Percentiles rank a stretch among this genome's conserved stretches.
Evolutionary conservation across 371 early-diverging fungal species (phyloP).

Genomic region (Mucor plumbeus): DNA sequence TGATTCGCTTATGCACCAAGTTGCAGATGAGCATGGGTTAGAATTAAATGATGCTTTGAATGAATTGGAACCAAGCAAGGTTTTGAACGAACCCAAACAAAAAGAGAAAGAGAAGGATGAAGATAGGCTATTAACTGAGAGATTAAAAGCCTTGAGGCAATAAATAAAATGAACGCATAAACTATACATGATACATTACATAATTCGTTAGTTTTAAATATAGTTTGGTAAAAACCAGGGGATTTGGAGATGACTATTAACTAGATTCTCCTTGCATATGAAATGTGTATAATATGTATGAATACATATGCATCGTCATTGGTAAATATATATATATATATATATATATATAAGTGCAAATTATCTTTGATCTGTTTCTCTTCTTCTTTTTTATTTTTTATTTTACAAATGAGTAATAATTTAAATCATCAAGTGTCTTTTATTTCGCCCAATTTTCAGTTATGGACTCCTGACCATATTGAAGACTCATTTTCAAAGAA

Average conservation of each 20-base stretch:
- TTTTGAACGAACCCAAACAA: slow-evolving; percentile 26
- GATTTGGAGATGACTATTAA: background rate
- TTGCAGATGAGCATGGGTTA: slow-evolving; percentile 93
- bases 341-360: background rate
- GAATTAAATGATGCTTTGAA: slow-evolving; percentile 74
- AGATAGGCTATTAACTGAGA: slow-evolving; percentile 37
- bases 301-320: background rate
- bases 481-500: background rate
- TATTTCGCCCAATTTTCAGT: background rate
- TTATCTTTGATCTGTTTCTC: background rate
- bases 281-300: background rate
- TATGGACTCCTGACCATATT: background rate
- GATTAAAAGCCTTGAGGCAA: slow-evolving; percentile 44
- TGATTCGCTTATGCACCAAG: slow-evolving; percentile 89
- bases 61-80: slow-evolving; percentile 55
- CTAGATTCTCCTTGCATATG: slow-evolving; percentile 8
- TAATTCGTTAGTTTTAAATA: background rate
- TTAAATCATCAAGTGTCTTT: background rate
- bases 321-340: background rate
- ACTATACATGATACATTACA: background rate
- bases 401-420: background rate
- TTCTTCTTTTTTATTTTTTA: background rate
- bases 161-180: slow-evolving; percentile 18
- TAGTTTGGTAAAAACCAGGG: background rate
- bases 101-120: slow-evolving; percentile 36